Evolutionary conservation across 495 filamentous ascomycete species (phyloP), one percentile per base, ranked within the genome.

Genomic region (Filosporella fistucella): DNA sequence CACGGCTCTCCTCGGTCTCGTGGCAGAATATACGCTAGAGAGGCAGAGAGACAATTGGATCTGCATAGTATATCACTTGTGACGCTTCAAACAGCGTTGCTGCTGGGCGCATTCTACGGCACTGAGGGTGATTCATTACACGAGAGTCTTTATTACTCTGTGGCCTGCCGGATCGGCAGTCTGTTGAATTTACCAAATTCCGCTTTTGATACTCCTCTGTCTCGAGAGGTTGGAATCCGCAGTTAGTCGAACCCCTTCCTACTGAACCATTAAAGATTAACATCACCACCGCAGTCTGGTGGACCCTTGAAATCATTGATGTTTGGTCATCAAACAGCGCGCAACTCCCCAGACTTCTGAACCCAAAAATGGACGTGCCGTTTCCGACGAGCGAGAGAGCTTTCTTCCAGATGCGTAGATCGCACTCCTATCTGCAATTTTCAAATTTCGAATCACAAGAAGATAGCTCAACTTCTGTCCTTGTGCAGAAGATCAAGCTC

Each of bases 261-360:
- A 11, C 8, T 30, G 28, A 16, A 11, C n/a, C 17, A 20, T 33
- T 23, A n/a, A n/a, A n/a, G n/a, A 37, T 38, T 28, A 37, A 35
- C 14, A 34, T 44, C 16, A 28, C 8, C n/a, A 16, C 16, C 7
- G 12, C 25, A 65, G 62, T 67, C 10, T 71, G 68, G 67, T 70
- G 66, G 64, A 57, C 66, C 8, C 49, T 71, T 5, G 63, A 61
- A 42, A 69, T 71, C 67, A 62, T 70, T 34, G 68, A 71, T 54
- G 57, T 63, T 18, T 71, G 68, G 68, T 62, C 61, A 14, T 63
- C 67, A 8, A 51, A 55, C 2, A 67, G 64, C 8, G 55, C 68
- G 8, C 49, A 57, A 14, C 57, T 68, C 20, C 67, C 67, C 9
- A 51, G 57, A n/a, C 54, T 66, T 28, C 51, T 50, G 32, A 58